Conservation (phyloP, 2,329 filamentous ascomycete species). For the Aureobasidium lini region DNA sequence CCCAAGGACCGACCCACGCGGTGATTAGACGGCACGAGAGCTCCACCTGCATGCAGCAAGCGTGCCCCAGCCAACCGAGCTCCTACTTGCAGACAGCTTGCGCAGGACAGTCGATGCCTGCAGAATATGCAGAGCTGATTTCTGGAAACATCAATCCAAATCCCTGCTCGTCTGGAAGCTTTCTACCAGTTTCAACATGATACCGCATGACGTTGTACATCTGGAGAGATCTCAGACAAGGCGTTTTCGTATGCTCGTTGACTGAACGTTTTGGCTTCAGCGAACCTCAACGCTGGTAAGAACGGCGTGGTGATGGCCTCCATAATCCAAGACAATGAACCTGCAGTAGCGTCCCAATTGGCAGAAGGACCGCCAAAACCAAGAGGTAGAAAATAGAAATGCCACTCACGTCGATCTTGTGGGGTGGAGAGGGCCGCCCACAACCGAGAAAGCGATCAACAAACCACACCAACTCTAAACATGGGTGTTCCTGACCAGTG, state of each 20-base stretch:
- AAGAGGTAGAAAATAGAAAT: conserved; percentile 10
- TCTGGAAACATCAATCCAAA: neutral
- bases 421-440: neutral
- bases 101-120: neutral
- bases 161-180: neutral
- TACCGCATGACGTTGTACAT: neutral
- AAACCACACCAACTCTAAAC: neutral
- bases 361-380: neutral
- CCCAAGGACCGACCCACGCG: neutral
- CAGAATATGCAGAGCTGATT: neutral
- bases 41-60: conserved; percentile 11
- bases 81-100: neutral
- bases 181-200: neutral
- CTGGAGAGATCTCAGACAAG: neutral
- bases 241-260: conserved; percentile 13
- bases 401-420: conserved; percentile 5
- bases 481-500: neutral
- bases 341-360: conserved; percentile 7
- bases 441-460: conserved; percentile 4
- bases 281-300: neutral
- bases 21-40: conserved; percentile 4
- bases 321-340: conserved; percentile 6
- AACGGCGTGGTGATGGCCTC: neutral
- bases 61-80: conserved; percentile 12
- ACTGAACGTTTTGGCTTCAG: neutral